Conservation (phyloP, 2,329 filamentous ascomycete genomes). For the Apiospora malaysiana region DNA sequence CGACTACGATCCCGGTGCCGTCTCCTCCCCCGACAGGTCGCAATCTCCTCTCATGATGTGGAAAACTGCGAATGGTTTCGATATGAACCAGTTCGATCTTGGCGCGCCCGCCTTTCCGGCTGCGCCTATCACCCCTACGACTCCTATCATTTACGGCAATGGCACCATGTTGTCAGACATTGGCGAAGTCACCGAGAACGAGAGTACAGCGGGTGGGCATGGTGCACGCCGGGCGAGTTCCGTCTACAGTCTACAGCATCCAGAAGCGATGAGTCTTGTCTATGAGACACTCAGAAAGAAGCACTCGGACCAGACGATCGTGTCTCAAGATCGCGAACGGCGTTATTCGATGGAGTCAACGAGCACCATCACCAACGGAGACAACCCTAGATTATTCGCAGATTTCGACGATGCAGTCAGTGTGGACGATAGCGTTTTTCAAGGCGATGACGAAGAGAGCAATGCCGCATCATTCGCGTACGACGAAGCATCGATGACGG, state of each 20-base stretch:
- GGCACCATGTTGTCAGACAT: slow-evolving; percentile 74
- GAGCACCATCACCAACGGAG: slow-evolving; percentile 63
- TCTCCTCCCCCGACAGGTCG: slow-evolving; percentile 58
- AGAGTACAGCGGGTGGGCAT: slow-evolving; percentile 52
- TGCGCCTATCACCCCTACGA: slow-evolving; percentile 57
- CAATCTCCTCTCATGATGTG: slow-evolving; percentile 59
- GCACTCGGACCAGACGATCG: slow-evolving; percentile 38
- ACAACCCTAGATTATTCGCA: slow-evolving; percentile 55
- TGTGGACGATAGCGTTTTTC: slow-evolving; percentile 69
- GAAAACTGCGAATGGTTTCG: slow-evolving; percentile 50
- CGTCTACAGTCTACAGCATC: slow-evolving; percentile 45
- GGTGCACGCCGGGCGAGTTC: slow-evolving; percentile 27
- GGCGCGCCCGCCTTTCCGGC: slow-evolving; percentile 45
- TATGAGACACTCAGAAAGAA: slow-evolving; percentile 53
- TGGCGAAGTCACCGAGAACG: slow-evolving; percentile 59
- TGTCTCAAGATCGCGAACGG: slow-evolving; percentile 48
- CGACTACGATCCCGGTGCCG: slow-evolving; percentile 64
- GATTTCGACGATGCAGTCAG: slow-evolving; percentile 68
- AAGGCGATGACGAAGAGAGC: slow-evolving; percentile 72
- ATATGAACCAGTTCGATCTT: slow-evolving; percentile 50
- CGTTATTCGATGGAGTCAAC: slow-evolving; percentile 64
- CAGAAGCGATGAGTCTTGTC: slow-evolving; percentile 48
- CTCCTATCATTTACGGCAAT: slow-evolving; percentile 72
- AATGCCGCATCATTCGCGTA: slow-evolving; percentile 60
- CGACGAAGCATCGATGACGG: slow-evolving; percentile 49